Conservation (phyloP, 305 asterid genomes). For the Euphrasia arctica region DNA sequence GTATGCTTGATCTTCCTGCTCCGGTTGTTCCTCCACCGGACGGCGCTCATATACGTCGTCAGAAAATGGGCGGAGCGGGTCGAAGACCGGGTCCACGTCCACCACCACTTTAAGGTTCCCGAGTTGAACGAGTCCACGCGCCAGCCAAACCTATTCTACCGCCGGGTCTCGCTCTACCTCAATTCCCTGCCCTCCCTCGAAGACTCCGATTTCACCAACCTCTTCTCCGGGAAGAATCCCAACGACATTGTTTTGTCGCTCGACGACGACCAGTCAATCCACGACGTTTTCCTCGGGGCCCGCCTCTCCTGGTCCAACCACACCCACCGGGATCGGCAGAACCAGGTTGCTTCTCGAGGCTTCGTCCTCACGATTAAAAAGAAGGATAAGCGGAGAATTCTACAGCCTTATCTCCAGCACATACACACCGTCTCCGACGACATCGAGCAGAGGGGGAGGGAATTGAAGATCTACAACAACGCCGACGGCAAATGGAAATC, state of each 20-base stretch:
- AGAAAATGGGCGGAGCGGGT: constrained; percentile 51
- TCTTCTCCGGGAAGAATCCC: constrained; percentile 50
- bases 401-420: constrained; percentile 71
- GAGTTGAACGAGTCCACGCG: constrained; percentile 51
- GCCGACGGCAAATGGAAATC: constrained; percentile 50
- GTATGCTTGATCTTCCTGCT: constrained; percentile 22
- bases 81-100: constrained; percentile 60
- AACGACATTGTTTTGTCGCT: constrained; percentile 55
- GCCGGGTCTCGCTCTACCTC: constrained; percentile 49
- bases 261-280: constrained; percentile 48
- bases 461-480: constrained; percentile 44
- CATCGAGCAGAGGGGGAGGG: constrained; percentile 44
- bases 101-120: constrained; percentile 63
- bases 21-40: constrained; percentile 54
- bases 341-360: constrained; percentile 29
- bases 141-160: constrained; percentile 51
- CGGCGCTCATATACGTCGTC: constrained; percentile 52
- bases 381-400: constrained; percentile 61
- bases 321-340: constrained; percentile 24
- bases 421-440: constrained; percentile 61
- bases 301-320: constrained; percentile 49
- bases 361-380: constrained; percentile 53
- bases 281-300: constrained; percentile 64
- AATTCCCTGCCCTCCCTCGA: constrained; percentile 57
- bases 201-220: constrained; percentile 66